phyloP scores from a whole-genome alignment of 106 monocot species.

The Allium fistulosum region DNA sequence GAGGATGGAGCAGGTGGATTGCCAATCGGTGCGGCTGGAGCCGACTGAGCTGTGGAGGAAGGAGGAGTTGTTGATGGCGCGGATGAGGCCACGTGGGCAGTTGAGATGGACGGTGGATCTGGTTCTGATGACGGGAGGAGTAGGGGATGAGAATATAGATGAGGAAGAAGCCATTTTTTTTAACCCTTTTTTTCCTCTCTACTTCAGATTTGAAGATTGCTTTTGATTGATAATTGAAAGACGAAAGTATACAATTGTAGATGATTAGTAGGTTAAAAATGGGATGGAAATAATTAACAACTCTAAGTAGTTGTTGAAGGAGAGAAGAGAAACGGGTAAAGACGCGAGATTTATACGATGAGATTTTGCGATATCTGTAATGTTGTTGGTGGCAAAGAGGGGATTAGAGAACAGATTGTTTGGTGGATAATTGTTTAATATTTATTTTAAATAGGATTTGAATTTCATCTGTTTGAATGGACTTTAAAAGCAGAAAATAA shows the following conservation, averaged over 20 bases:
- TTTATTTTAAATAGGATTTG: too few species aligned
- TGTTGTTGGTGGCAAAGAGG: too few species aligned
- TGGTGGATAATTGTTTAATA: too few species aligned
- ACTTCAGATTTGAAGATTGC: neutral
- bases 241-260: too few species aligned
- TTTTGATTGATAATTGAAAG: neutral
- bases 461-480: too few species aligned
- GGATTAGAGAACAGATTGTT: too few species aligned
- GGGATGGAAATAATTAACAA: too few species aligned
- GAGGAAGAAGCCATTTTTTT: neutral
- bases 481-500: too few species aligned
- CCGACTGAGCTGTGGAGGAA: slow-evolving; percentile 17
- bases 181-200: neutral
- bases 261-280: neutral
- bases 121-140: neutral
- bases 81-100: neutral
- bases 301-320: too few species aligned
- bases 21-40: slow-evolving; percentile 44
- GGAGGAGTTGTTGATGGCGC: slow-evolving; percentile 6
- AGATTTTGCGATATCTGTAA: too few species aligned
- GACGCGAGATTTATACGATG: too few species aligned
- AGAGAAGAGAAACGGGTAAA: too few species aligned
- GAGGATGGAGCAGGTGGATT: slow-evolving; percentile 48
- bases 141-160: neutral
- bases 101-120: neutral